These are phyloP conservation scores for Ogataea haglerorum DNA, from an alignment of 805 yeast genomes.

Conservation along the genomic window DNA sequence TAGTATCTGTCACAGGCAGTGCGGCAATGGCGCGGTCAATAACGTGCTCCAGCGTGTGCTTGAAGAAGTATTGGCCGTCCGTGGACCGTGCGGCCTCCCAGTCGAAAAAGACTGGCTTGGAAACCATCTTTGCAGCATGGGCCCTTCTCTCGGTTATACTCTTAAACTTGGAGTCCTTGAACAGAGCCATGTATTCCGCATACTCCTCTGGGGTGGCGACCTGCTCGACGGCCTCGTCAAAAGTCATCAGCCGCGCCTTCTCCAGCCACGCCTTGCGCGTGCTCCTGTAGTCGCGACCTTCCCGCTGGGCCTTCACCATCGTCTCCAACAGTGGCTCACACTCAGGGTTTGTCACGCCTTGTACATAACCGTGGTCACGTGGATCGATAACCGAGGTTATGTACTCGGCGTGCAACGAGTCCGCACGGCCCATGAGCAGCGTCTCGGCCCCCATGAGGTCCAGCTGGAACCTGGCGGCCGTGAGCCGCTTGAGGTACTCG, in stretches of 20 bases:
- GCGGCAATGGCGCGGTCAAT: slow-evolving; percentile 50
- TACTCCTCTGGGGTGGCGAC: slow-evolving; percentile 26
- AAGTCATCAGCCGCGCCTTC: slow-evolving; percentile 41
- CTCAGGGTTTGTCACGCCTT: slow-evolving; percentile 41
- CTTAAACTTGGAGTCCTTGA: slow-evolving; percentile 17
- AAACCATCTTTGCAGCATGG: slow-evolving; percentile 25
- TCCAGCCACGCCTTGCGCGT: slow-evolving; percentile 47
- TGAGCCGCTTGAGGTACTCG: slow-evolving; percentile 51
- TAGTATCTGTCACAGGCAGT: slow-evolving; percentile 56
- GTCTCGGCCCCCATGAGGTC: slow-evolving; percentile 60
- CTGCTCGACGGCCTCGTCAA: slow-evolving; percentile 48
- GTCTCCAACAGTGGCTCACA: slow-evolving; percentile 44
- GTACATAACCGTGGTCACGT: slow-evolving; percentile 52
- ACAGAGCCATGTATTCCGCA: slow-evolving; percentile 10
- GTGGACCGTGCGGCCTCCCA: slow-evolving; percentile 61
- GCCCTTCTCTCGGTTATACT: slow-evolving; percentile 22
- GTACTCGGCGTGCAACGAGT: slow-evolving; percentile 52
- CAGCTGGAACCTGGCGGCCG: slow-evolving; percentile 61
- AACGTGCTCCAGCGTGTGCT: slow-evolving; percentile 52
- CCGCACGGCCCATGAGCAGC: slow-evolving; percentile 58
- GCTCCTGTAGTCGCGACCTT: slow-evolving; percentile 35
- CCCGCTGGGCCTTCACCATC: slow-evolving; percentile 39
- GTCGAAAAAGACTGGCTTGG: slow-evolving; percentile 42
- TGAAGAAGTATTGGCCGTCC: slow-evolving; percentile 54
- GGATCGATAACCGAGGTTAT: slow-evolving; percentile 53